These are phyloP conservation scores for Ogataea pini DNA, from an alignment of 805 yeast genomes.

Conservation along the genomic window DNA sequence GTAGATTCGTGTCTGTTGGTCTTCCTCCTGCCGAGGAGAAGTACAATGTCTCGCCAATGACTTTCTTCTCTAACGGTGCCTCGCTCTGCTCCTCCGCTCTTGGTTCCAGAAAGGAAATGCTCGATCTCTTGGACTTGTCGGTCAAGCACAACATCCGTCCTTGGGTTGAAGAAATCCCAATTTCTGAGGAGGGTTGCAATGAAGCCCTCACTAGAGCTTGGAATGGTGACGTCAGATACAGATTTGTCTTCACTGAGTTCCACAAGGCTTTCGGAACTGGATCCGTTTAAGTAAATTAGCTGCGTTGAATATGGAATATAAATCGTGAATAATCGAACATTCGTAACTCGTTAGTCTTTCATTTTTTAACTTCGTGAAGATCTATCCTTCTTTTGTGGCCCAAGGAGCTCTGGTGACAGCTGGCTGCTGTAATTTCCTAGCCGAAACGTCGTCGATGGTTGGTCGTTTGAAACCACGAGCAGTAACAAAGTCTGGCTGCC, in stretches of 20 bases:
- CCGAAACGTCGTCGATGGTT: not conserved
- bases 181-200: slow-evolving; percentile 43
- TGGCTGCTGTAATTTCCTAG: too few species aligned
- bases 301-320: too few species aligned
- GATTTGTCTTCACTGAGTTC: slow-evolving; percentile 51
- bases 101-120: slow-evolving; percentile 50
- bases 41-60: slow-evolving; percentile 48
- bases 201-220: slow-evolving; percentile 47
- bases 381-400: too few species aligned
- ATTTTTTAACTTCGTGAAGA: too few species aligned
- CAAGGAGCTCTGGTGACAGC: too few species aligned
- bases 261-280: slow-evolving; percentile 44
- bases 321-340: too few species aligned
- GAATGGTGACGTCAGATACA: slow-evolving; percentile 51
- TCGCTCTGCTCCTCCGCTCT: slow-evolving; percentile 47
- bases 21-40: slow-evolving; percentile 44
- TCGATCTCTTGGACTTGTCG: slow-evolving; percentile 47
- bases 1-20: slow-evolving; percentile 49
- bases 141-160: slow-evolving; percentile 48
- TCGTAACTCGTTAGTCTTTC: too few species aligned
- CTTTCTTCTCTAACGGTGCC: slow-evolving; percentile 49
- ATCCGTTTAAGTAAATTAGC: too few species aligned
- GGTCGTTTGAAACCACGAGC: not conserved
- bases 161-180: slow-evolving; percentile 52
- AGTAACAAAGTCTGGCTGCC: not conserved